Percentiles rank a stretch among this genome's conserved stretches.
Conservation (phyloP, 2,329 filamentous ascomycete species). For the Elsinoe ampelina region DNA sequence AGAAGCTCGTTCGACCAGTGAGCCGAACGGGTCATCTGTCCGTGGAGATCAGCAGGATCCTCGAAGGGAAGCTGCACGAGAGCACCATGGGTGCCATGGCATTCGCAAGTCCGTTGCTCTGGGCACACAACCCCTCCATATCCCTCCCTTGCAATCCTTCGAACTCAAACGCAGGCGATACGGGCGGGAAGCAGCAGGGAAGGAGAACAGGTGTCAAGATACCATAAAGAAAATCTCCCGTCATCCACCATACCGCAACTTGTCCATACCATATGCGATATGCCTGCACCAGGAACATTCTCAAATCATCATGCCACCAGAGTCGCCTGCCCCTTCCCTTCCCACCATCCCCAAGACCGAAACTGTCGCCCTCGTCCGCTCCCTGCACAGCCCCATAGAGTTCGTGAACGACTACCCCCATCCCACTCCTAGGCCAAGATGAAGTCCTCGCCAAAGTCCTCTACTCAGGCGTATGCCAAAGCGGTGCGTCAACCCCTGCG, state of each 20-base stretch:
- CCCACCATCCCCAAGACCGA: slow-evolving; percentile 22
- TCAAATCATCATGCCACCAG: not conserved
- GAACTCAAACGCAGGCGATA: not conserved
- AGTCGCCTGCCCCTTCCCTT: not conserved
- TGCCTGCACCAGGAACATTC: too few relatives aligned
- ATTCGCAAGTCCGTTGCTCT: not conserved
- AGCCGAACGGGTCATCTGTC: too few relatives aligned
- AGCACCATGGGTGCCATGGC: not conserved
- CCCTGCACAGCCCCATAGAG: slow-evolving; percentile 33
- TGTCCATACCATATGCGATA: not conserved
- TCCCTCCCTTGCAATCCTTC: not conserved
- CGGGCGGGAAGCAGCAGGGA: not conserved
- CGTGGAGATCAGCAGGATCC: not conserved
- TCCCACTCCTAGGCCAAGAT: slow-evolving; percentile 30
- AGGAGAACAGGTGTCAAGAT: not conserved
- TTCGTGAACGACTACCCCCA: slow-evolving; percentile 36
- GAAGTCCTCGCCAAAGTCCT: slow-evolving; percentile 39
- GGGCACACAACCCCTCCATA: not conserved
- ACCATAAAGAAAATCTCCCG: not conserved
- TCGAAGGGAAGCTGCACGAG: not conserved
- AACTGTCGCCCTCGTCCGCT: slow-evolving; percentile 34
- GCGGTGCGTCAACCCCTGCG: slow-evolving; percentile 25
- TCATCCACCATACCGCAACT: not conserved
- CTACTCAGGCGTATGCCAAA: slow-evolving; percentile 38
- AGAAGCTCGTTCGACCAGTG: not conserved